Evolutionary conservation across 495 filamentous ascomycete species (phyloP), one percentile per base, ranked within the genome.

Genomic region (Aeminium ludgeri): DNA sequence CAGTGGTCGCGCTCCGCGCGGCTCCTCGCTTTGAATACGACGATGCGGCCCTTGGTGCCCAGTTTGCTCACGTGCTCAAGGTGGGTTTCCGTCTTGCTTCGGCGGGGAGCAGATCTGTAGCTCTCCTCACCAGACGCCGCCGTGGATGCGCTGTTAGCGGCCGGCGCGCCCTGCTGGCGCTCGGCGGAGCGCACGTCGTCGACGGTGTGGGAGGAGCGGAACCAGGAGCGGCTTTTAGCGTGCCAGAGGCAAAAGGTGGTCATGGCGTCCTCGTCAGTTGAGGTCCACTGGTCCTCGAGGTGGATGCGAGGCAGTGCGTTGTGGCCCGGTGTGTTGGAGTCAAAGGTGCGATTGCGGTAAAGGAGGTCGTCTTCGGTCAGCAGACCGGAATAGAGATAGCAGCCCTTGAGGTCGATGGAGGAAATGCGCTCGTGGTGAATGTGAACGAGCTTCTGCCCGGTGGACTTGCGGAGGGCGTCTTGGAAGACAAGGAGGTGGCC

Each of bases 191-290:
- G 20, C 32, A 25, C 43, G 34, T 65, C 53, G 20, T 58, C 60
- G 1, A 60, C 64, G 2, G 56, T 56, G 44, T 73, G 65, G 17
- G 62, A 59, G 1, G 63, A 62, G 30, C 72, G 66, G 54, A 82
- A 80, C 29, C 70, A 63, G 17, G 62, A 68, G 52, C 72, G 76
- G 34, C 58, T 62, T 46, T 65, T 63, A 10, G 72, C 73, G 46
- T 80, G 73, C 79, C 79, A 83, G 7, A 84, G 57, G 7, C 82
- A 78, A 50, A 84, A 84, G 19, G 71, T 76, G 10, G 74, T 78
- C 56, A 76, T 76, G 1, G 73, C 68, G 48, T 82, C 79, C 49
- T 80, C 76, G 48, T 84, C 79, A 6, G 62, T 68, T 15, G 67
- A 74, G 11, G 75, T 82, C 67, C 72, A 80, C 4, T 66, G 63